Evolutionary conservation across 1,284 basidiomycete genomes (phyloP).

Genomic region (Rhodotorula sp.): DNA sequence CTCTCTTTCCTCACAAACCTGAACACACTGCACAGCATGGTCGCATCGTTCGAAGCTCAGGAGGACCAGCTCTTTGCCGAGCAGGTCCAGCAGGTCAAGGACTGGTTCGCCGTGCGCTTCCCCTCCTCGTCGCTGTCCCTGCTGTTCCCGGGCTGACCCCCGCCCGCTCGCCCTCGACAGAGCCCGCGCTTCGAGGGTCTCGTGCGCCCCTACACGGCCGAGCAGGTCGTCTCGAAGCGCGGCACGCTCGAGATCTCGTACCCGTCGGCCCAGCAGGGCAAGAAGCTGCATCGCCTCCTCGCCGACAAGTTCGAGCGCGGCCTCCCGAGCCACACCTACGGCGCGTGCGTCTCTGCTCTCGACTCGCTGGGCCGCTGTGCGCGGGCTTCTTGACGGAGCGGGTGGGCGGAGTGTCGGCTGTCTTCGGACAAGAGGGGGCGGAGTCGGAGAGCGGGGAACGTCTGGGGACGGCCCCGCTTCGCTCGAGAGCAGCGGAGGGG

Average conservation of each 20-base stretch:
- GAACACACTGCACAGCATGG: slow-evolving; percentile 19
- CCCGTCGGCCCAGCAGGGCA: slow-evolving; percentile 78
- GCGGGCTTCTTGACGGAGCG: no score
- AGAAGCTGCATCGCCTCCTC: slow-evolving; percentile 81
- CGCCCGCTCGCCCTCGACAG: background rate
- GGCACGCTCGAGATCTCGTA: slow-evolving; percentile 84
- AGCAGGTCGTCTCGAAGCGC: slow-evolving; percentile 89
- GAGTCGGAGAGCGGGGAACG: no score
- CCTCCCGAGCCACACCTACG: slow-evolving; percentile 90
- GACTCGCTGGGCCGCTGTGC: background rate
- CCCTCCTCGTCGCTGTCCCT: background rate
- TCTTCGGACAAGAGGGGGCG: no score
- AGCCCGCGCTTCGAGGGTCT: slow-evolving; percentile 74
- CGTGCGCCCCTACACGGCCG: slow-evolving; percentile 86
- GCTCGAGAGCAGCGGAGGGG: no score
- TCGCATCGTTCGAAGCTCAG: slow-evolving; percentile 41
- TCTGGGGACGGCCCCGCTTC: no score
- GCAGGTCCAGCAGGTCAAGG: slow-evolving; percentile 80
- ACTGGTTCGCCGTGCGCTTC: slow-evolving; percentile 81
- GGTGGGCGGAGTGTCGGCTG: no score
- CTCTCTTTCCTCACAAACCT: background rate
- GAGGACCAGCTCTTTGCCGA: slow-evolving; percentile 62
- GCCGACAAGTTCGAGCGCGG: slow-evolving; percentile 66
- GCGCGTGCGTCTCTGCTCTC: slow-evolving; percentile 70
- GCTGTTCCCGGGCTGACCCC: background rate